phyloP scores from a whole-genome alignment of 2,329 filamentous ascomycete genomes.

The Pseudocercospora pini-densiflorae region DNA sequence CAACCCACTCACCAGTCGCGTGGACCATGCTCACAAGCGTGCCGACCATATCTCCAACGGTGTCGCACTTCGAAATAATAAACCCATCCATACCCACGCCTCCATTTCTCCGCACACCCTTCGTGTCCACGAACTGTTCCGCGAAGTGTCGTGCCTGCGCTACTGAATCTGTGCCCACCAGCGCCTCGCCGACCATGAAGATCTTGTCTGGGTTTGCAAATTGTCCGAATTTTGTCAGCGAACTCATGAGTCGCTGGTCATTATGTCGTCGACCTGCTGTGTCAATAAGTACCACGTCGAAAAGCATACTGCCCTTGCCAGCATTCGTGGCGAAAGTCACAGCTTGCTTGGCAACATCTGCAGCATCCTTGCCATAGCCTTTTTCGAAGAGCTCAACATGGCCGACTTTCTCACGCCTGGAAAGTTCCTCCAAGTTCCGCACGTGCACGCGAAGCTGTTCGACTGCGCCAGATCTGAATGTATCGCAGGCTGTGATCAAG shows the following conservation, averaged over 20 bases:
- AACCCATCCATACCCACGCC: constrained; percentile 91
- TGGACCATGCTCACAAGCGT: constrained; percentile 97
- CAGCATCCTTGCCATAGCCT: constrained; percentile 97
- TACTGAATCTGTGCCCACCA: constrained; percentile 94
- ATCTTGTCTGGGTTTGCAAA: constrained; percentile 98
- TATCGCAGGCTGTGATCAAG: constrained; percentile 91
- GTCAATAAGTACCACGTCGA: constrained; percentile 95
- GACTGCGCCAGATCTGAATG: constrained; percentile 94
- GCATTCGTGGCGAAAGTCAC: constrained; percentile 77
- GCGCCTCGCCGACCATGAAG: constrained; percentile 91
- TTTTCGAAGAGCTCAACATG: constrained; percentile 92
- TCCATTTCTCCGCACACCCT: constrained; percentile 40
- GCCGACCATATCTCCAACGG: constrained; percentile 98
- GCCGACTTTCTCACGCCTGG: constrained; percentile 76
- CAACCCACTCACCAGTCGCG: constrained; percentile 65
- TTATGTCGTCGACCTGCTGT: constrained; percentile 95
- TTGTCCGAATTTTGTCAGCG: constrained; percentile 95
- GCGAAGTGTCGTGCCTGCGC: constrained; percentile 98
- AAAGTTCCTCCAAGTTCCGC: constrained; percentile 88
- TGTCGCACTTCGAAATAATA: constrained; percentile 98
- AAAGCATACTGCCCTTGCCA: constrained; percentile 48
- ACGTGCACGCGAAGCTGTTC: constrained; percentile 97
- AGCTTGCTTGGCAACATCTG: constrained; percentile 91
- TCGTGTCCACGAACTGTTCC: constrained; percentile 67
- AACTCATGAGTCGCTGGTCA: constrained; percentile 93